A percentile compares a stretch with the other conserved stretches of the same genome.
Conservation (phyloP, 768 basidiomycete genomes). For the Leccinum pellstonianum region DNA sequence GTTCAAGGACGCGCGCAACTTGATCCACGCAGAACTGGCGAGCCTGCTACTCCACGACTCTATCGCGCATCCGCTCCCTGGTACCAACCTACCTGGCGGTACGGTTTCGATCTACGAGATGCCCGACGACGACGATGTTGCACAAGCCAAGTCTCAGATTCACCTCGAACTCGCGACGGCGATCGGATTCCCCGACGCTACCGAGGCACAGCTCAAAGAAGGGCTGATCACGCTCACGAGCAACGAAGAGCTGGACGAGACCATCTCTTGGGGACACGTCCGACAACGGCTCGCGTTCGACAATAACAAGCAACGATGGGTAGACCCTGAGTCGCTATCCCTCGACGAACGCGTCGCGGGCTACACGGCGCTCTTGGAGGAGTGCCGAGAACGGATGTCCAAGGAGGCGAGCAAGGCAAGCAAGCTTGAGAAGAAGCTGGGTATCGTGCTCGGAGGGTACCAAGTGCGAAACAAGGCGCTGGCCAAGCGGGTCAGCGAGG, state of each 20-base stretch:
- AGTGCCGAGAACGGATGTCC: conserved; percentile 68
- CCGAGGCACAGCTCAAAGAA: conserved; percentile 72
- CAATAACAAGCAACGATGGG: conserved; percentile 57
- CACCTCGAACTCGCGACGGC: conserved; percentile 76
- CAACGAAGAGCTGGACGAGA: conserved; percentile 59
- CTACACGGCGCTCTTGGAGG: conserved; percentile 57
- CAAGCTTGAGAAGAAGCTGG: conserved; percentile 90
- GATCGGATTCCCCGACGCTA: conserved; percentile 85
- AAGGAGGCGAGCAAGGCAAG: conserved; percentile 77
- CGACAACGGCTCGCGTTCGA: conserved; percentile 67
- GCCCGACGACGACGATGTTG: conserved; percentile 76
- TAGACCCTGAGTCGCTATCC: conserved; percentile 59
- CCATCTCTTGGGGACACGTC: conserved; percentile 68
- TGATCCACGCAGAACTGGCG: conserved; percentile 78
- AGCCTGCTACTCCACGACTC: conserved; percentile 84
- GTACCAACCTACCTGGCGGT: conserved; percentile 74
- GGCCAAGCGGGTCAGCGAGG: conserved; percentile 57
- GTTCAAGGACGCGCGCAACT: conserved; percentile 49
- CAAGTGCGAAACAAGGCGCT: conserved; percentile 70
- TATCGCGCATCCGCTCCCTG: conserved; percentile 83
- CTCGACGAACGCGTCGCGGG: conserved; percentile 61
- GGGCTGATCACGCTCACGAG: conserved; percentile 66
- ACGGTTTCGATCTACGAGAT: conserved; percentile 65
- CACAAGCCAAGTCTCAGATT: conserved; percentile 65
- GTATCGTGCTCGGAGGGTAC: conserved; percentile 84